A percentile compares a stretch with the other conserved stretches of the same genome.
These are phyloP conservation scores for Penicillium turbatum DNA, from an alignment of 495 filamentous ascomycete species.

Conservation along the genomic window DNA sequence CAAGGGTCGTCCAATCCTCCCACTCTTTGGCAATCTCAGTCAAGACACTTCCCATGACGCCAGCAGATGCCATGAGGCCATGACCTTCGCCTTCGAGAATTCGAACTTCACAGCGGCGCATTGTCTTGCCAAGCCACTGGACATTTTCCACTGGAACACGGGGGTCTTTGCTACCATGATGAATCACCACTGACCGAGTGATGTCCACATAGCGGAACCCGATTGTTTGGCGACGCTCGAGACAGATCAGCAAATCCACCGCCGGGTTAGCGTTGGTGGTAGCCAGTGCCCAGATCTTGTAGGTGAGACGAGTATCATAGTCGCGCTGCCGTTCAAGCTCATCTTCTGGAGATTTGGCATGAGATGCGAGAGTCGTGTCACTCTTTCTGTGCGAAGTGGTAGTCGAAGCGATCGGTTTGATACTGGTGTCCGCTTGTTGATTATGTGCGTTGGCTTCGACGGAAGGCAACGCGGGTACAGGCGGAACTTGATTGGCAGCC, in stretches of 20 bases:
- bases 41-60: conserved; percentile 86
- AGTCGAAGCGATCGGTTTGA: conserved; percentile 16
- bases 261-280: conserved; percentile 91
- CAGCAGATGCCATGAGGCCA: conserved; percentile 91
- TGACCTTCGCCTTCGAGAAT: conserved; percentile 91
- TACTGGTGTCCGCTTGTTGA: conserved; percentile 34
- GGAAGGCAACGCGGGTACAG: conserved; percentile 38
- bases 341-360: conserved; percentile 29
- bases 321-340: conserved; percentile 66
- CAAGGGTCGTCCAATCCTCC: conserved; percentile 81
- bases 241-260: conserved; percentile 85
- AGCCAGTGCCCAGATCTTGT: conserved; percentile 91
- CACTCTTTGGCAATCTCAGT: conserved; percentile 93
- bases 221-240: conserved; percentile 87
- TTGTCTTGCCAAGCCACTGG: conserved; percentile 87
- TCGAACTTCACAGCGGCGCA: conserved; percentile 87
- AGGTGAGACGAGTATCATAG: conserved; percentile 83
- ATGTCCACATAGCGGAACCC: conserved; percentile 98
- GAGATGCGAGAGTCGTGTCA: conserved; percentile 22
- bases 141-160: conserved; percentile 94
- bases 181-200: conserved; percentile 81
- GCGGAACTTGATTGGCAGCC: conserved; percentile 17
- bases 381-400: conserved; percentile 20
- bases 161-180: conserved; percentile 87
- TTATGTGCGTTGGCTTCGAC: conserved; percentile 30